Evolutionary conservation across 768 basidiomycete species (phyloP).

Genomic region (Chalciporus piperatus): DNA sequence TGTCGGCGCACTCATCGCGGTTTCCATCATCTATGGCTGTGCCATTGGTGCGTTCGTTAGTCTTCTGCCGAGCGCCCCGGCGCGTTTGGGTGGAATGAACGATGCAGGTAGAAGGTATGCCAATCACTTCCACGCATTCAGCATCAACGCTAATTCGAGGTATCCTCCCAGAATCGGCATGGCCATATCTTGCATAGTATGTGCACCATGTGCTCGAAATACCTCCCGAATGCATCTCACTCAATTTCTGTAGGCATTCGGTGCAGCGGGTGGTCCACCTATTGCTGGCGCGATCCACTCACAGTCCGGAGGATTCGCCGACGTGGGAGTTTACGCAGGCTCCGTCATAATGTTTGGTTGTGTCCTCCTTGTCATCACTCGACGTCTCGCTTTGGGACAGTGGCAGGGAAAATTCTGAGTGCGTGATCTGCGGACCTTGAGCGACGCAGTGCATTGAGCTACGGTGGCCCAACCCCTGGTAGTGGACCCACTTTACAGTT

Average conservation of each 20-base stretch:
- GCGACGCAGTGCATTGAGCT: too few relatives aligned
- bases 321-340: not conserved
- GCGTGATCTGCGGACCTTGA: not conserved
- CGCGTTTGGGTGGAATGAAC: conserved; percentile 7
- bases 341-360: conserved; percentile 4
- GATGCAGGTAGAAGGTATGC: conserved; percentile 9
- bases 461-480: too few relatives aligned
- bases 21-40: conserved; percentile 39
- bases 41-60: conserved; percentile 8
- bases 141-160: conserved; percentile 21
- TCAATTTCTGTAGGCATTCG: too few relatives aligned
- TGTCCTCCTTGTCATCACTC: not conserved
- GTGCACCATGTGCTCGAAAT: too few relatives aligned
- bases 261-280: too few relatives aligned
- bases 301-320: too few relatives aligned
- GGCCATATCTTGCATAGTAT: too few relatives aligned
- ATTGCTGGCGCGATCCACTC: too few relatives aligned
- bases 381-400: conserved; percentile 3
- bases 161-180: too few relatives aligned
- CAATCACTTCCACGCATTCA: not conserved
- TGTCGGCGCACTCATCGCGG: too few relatives aligned
- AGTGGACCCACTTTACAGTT: too few relatives aligned
- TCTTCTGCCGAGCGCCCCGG: conserved; percentile 5
- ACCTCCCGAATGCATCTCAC: too few relatives aligned
- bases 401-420: conserved; percentile 9